Percentiles rank a stretch among this genome's conserved stretches.
Evolutionary conservation across 495 filamentous ascomycete genomes (phyloP).

Genomic region (Podospora anserina): DNA sequence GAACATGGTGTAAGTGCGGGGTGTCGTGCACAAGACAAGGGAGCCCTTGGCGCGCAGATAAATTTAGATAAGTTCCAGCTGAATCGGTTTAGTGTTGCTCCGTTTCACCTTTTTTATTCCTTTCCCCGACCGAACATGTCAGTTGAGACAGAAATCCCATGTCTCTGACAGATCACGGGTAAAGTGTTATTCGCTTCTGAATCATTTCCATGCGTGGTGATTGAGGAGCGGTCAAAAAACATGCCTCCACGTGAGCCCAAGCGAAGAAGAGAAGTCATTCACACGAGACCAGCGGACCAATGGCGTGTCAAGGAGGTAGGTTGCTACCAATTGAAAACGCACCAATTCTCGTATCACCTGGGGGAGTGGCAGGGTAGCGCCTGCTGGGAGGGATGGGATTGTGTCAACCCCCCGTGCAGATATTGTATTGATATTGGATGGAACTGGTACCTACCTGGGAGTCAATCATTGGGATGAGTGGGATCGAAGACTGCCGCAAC

Average conservation of each 20-base stretch:
- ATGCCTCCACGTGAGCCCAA: not conserved
- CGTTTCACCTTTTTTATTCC: not conserved
- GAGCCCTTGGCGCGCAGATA: conserved; percentile 1
- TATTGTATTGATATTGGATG: not conserved
- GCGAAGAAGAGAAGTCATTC: not conserved
- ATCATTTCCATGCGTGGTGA: not conserved
- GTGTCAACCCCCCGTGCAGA: not conserved
- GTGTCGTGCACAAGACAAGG: conserved; percentile 1
- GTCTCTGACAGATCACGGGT: not conserved
- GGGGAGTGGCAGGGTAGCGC: not conserved
- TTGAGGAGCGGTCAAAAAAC: not conserved
- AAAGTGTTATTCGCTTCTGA: not conserved
- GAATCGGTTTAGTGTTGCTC: conserved; percentile 5
- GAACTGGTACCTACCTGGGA: not conserved
- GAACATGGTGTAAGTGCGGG: not conserved
- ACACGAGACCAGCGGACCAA: not conserved
- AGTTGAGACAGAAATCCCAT: not conserved
- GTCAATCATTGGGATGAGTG: not conserved
- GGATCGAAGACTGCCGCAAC: not conserved
- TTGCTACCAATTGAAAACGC: not conserved
- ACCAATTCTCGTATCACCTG: not conserved
- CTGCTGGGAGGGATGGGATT: not conserved
- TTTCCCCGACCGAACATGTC: not conserved
- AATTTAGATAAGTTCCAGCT: conserved; percentile 1
- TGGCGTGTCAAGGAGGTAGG: not conserved